Conservation (phyloP, 83 land plant genomes). For the Diphasiastrum complanatum region DNA sequence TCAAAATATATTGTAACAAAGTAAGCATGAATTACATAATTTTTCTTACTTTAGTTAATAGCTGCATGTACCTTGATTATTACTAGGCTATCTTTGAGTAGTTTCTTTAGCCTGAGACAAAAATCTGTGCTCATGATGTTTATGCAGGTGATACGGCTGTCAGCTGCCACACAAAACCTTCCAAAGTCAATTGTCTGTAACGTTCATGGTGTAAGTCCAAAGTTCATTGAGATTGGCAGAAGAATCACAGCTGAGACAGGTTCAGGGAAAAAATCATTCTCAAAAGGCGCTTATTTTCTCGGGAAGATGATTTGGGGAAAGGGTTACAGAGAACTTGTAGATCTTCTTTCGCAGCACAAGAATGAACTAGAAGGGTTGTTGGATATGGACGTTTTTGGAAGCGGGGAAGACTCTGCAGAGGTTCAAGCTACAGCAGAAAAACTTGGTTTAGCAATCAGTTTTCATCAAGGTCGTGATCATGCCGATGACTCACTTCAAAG, state of each 20-base stretch:
- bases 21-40: constrained; percentile 22
- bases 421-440: constrained; percentile 64
- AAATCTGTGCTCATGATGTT: constrained; percentile 1
- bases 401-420: constrained; percentile 85
- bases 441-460: constrained; percentile 59
- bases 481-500: constrained; percentile 90
- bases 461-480: constrained; percentile 91
- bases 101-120: not conserved
- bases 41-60: no score
- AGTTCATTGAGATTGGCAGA: constrained; percentile 71
- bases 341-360: constrained; percentile 70
- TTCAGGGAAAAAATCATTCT: constrained; percentile 52
- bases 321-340: constrained; percentile 87
- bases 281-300: constrained; percentile 87
- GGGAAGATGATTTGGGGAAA: constrained; percentile 99
- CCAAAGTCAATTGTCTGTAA: constrained; percentile 86
- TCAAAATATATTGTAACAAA: constrained; percentile 80
- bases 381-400: constrained; percentile 84
- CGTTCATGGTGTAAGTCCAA: constrained; percentile 98
- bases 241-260: constrained; percentile 58
- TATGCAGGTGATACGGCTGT: constrained; percentile 77
- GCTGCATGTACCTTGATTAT: no score
- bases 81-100: no score
- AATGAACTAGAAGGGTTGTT: constrained; percentile 58
- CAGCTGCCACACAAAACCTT: constrained; percentile 89